Base-by-base conservation (phyloP, 345 rosid genomes). In the Punica granatum region DNA sequence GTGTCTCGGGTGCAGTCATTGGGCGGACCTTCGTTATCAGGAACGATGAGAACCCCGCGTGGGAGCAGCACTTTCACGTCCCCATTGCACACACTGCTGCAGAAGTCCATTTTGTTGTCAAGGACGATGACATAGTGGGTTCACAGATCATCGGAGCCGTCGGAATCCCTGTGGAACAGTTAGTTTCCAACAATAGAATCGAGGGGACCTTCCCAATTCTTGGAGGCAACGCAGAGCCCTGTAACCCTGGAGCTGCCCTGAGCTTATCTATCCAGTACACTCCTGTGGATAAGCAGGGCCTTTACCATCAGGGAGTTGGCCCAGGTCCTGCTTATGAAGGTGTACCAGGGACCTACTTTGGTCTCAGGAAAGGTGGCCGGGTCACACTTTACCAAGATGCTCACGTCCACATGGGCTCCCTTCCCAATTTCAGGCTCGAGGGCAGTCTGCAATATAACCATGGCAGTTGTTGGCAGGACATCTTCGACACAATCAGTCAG, bases 311-410 rank as follows among this genome's bases (percentile, higher is more conserved):
- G 64, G 96, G 96, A 73, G 80, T 84, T 23, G 82, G 89, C 54
- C 75, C 79, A 30, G 85, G 86, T 54, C 79, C 84, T 43, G 84
- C 80, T 6, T 77, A 79, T 67, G 53, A 66, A 49, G 98, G 98
- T 39, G 90, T 90, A 61, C 92, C 93, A 0, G 90, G 90, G 2
- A 88, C 98, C 3, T 92, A 92, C 71, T 92, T 92, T 73, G 97
- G 96, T 56, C 76, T 92, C 28, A 85, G 97, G 70, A 88, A 73
- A 80, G 90, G 90, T 26, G 88, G 98, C 37, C 87, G 72, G 63
- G 93, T 90, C 67, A 88, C 90, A 39, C 87, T 92, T 36, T 92
- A 92, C 78, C 98, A 92, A 76, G 97, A 92, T 74, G 98, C 97
- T 71, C 97, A 92, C 73, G 88, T 73, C 75, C 92, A 82, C 56